Conservation (phyloP, 306 rosid genomes). For the Prunus fruticosa region DNA sequence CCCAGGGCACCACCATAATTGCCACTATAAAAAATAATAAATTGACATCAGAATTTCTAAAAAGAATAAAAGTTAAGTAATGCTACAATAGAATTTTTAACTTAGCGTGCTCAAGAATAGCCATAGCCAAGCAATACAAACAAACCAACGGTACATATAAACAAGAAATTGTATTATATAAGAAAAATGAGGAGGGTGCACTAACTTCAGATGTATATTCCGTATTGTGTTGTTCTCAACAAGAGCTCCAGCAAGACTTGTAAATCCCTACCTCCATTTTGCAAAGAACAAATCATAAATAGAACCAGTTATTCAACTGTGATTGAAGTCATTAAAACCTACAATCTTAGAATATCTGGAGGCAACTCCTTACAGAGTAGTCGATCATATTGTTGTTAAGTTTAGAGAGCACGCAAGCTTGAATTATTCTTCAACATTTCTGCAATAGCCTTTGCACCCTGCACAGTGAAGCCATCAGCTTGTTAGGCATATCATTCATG, state of each 20-base stretch:
- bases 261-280: constrained; percentile 86
- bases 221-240: constrained; percentile 70
- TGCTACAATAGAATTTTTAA: neutral
- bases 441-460: constrained; percentile 93
- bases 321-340: constrained; percentile 4
- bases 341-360: constrained; percentile 20
- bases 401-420: constrained; percentile 67
- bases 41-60: constrained; percentile 22
- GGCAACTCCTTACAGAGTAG: constrained; percentile 72
- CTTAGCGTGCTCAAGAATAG: constrained; percentile 15
- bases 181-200: constrained; percentile 8
- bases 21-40: constrained; percentile 58
- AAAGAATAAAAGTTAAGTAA: constrained; percentile 22
- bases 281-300: constrained; percentile 30
- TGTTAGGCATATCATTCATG: constrained; percentile 19
- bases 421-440: constrained; percentile 89
- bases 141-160: neutral
- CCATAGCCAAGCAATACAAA: constrained; percentile 9
- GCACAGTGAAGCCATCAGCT: constrained; percentile 27
- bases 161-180: neutral
- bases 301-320: constrained; percentile 21
- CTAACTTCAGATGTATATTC: constrained; percentile 86
- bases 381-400: constrained; percentile 92
- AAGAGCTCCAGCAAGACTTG: constrained; percentile 94
- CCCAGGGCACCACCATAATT: constrained; percentile 99